Conservation (phyloP, 1,284 basidiomycete species). For the Sanghuangporus sanghuang region DNA sequence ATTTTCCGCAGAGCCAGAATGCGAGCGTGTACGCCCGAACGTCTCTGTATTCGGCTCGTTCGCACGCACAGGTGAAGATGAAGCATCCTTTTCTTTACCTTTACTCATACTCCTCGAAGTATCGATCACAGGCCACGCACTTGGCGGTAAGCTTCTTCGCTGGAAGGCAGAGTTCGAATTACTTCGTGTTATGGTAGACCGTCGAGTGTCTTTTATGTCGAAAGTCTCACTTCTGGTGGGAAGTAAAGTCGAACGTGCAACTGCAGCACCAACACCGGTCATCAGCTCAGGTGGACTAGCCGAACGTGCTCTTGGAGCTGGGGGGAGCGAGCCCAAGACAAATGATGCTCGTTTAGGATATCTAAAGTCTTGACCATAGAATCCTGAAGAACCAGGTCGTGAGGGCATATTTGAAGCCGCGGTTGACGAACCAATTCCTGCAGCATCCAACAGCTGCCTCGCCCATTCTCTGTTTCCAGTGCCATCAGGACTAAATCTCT, state of each 20-base stretch:
- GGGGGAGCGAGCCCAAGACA: not conserved
- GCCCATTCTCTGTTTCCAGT: not conserved
- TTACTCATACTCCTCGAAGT: constrained; percentile 2
- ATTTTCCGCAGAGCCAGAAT: constrained; percentile 3
- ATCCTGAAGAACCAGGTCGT: not conserved
- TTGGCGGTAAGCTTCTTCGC: constrained; percentile 4
- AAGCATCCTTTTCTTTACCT: not conserved
- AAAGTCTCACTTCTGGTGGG: not conserved
- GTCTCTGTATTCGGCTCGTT: not conserved
- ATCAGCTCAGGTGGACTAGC: not conserved
- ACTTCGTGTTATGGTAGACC: not conserved
- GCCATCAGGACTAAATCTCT: not conserved
- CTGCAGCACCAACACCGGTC: no score
- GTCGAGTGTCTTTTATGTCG: not conserved
- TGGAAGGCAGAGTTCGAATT: not conserved
- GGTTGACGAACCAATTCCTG: not conserved
- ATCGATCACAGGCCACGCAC: constrained; percentile 6
- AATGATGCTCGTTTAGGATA: not conserved
- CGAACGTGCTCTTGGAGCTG: not conserved
- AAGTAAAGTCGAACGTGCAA: not conserved
- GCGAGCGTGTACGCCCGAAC: constrained; percentile 3
- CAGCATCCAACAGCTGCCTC: not conserved
- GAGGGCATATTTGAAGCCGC: not conserved
- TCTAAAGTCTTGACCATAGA: not conserved
- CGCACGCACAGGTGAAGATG: not conserved